phyloP scores from a whole-genome alignment of 805 yeast species.

The Teunomyces aglyptinius region DNA sequence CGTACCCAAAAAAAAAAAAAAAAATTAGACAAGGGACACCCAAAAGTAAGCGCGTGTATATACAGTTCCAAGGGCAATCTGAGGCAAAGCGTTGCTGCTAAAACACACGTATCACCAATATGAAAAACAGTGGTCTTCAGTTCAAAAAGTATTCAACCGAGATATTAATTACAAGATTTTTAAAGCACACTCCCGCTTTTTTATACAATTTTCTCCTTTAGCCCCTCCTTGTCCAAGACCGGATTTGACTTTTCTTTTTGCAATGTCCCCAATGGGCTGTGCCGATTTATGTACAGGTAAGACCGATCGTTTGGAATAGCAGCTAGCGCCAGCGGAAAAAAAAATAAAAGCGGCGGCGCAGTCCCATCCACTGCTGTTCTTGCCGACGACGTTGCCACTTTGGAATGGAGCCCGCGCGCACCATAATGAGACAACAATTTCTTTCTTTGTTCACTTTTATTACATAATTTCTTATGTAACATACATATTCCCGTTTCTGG shows the following conservation, averaged over 20 bases:
- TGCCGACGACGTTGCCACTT: too few relatives aligned
- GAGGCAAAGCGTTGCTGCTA: not conserved
- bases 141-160: not conserved
- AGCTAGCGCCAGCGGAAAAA: too few relatives aligned
- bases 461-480: not conserved
- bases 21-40: not conserved
- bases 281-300: not conserved
- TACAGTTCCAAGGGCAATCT: not conserved
- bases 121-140: too few relatives aligned
- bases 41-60: not conserved
- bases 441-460: not conserved
- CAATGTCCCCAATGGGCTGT: not conserved
- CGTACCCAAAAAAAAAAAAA: not conserved
- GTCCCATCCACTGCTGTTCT: too few relatives aligned
- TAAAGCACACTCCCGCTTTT: not conserved
- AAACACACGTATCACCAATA: too few relatives aligned
- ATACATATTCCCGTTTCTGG: slow-evolving; percentile 5
- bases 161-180: not conserved
- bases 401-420: too few relatives aligned
- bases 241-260: not conserved
- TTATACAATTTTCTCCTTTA: not conserved
- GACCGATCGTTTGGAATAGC: too few relatives aligned
- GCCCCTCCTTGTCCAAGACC: not conserved
- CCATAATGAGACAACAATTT: too few relatives aligned
- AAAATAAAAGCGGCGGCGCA: too few relatives aligned